Base-by-base conservation (phyloP, 1,284 basidiomycete genomes). In the Paramarasmius palmivorus region DNA sequence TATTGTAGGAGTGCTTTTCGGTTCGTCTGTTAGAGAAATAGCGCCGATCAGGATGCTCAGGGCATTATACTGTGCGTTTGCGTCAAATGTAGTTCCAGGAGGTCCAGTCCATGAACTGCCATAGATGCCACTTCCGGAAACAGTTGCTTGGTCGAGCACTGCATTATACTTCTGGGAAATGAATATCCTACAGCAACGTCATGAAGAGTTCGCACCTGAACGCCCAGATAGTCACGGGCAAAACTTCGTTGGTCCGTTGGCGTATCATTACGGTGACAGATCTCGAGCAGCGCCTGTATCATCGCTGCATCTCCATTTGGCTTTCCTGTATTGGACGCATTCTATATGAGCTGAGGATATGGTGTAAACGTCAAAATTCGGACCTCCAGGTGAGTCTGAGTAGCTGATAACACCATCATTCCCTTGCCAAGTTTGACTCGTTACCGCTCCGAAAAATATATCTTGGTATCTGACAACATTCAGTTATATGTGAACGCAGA, bases 91-190 rank as follows among this genome's bases (percentile, higher is more conserved):
- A n/a, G 45, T 47, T n/a, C 22, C 45, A 10, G 45, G 3, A 4
- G 45, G 45, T 20, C 45, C 45, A 32, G 32, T 26, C 45, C 45
- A 47, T n/a, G 45, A 47, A 47, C 19, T 4, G 26, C 45, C 45
- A 26, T 47, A 47, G 2, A 47, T 47, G 8, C 32, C 32, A 7
- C 8, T 32, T 15, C 22, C 19, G 26, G 26, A n/a, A n/a, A n/a
- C 26, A 10, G 45, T 47, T 15, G 45, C 45, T 3, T 25, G 8
- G 26, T 47, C 45, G 4, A 32, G 14, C 15, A 47, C 15, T 3
- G 45, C 45, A 26, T 47, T 47, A 20, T 47, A 47, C 45, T 47
- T 22, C 3, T 10, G 26, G 20, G 8, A 2, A 15, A 3, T 14
- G 2, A 47, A 22, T 22, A 14, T n/a, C 3, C 12, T 15, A 3